Evolutionary conservation across 2,329 filamentous ascomycete genomes (phyloP), one percentile per base, ranked within the genome.

Genomic region (Dothistroma septosporum): DNA sequence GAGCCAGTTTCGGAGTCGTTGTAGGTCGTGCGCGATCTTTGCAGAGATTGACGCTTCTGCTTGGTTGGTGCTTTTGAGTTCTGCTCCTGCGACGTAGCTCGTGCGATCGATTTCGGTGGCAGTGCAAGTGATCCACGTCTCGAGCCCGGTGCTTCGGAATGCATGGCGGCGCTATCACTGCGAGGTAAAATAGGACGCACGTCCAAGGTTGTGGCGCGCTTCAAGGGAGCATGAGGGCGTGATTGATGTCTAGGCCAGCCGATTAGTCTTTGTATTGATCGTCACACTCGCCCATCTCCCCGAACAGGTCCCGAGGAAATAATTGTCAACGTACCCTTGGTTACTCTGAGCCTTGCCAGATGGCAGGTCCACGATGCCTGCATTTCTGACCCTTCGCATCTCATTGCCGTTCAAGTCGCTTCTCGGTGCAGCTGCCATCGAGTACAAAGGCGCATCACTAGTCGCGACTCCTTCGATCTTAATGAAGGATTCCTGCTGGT

Each of bases 1-100:
- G 73, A 75, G 11, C 72, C 73, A 48, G 70, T 69, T 52, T 75
- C 73, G 11, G 72, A 75, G 16, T 70, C 69, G 32, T 68, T 64
- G 19, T 60, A 60, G 22, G 60, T 58, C 6, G 69, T 65, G 12
- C 62, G 59, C 7, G 66, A 59, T 14, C 69, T 66, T 37, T 68
- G 62, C 1, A 69, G 58, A 9, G 74, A 70, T 64, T 75, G 75
- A 66, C 66, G 73, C 61, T 78, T 66, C 37, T 50, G 70, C 62
- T 68, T 69, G 57, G 50, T 16, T 58, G 64, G 48, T 67, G 66
- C 58, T 60, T 61, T 44, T 53, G 61, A 48, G 48, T 47, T 35
- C 21, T 50, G 60, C 32, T 63, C 63, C 47, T 70, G 67, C 5
- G 63, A 53, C 12, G 61, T 48, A 28, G 69, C 60, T 16, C 64